Evolutionary conservation across 768 basidiomycete genomes (phyloP).

Genomic region (Xerocomellus dryophilus): DNA sequence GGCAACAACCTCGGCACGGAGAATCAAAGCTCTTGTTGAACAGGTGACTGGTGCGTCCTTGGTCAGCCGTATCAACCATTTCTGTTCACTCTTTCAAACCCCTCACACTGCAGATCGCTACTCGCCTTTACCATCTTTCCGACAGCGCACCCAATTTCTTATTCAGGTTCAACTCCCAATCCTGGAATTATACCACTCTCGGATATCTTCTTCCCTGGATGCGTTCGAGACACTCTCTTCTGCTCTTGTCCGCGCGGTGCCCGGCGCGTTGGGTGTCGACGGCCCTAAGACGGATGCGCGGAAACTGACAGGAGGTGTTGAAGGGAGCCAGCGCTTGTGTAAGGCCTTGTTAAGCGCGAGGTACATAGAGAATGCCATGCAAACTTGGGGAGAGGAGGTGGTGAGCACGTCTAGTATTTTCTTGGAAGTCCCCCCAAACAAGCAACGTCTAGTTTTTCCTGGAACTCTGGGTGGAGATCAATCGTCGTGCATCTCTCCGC

Average conservation of each 20-base stretch:
- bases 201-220: constrained; percentile 82
- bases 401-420: constrained; percentile 44
- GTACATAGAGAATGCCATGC: constrained; percentile 68
- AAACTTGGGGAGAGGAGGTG: constrained; percentile 85
- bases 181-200: constrained; percentile 68
- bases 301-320: constrained; percentile 75
- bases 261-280: constrained; percentile 75
- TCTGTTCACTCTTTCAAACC: not conserved
- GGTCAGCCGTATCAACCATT: not conserved
- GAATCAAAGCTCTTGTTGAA: constrained; percentile 81
- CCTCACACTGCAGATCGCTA: constrained; percentile 68
- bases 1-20: constrained; percentile 80
- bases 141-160: constrained; percentile 81
- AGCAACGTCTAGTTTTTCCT: constrained; percentile 72
- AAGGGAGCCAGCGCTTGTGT: constrained; percentile 78
- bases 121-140: constrained; percentile 73
- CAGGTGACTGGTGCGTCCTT: constrained; percentile 76
- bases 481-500: constrained; percentile 54
- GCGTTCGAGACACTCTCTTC: constrained; percentile 93
- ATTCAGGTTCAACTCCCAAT: constrained; percentile 82
- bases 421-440: not conserved
- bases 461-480: constrained; percentile 83
- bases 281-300: constrained; percentile 46
- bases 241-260: constrained; percentile 84
- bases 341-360: constrained; percentile 83